phyloP scores from a whole-genome alignment of 306 rosid species.

The Rosa multiflora region DNA sequence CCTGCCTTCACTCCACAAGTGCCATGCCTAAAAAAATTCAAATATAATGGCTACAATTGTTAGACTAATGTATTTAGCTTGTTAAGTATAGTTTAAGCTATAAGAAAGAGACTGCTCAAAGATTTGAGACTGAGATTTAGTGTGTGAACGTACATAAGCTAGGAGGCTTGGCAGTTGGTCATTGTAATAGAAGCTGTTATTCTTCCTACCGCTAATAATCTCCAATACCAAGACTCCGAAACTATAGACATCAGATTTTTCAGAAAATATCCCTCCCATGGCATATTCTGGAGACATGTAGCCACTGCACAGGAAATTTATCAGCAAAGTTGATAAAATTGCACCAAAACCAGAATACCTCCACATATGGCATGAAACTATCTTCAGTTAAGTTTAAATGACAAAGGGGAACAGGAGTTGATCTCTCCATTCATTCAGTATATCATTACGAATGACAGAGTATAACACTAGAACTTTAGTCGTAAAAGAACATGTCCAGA shows the following conservation, averaged over 20 bases:
- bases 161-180: conserved; percentile 21
- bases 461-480: not conserved
- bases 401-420: not conserved
- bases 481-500: not conserved
- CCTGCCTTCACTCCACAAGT: conserved; percentile 11
- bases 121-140: not conserved
- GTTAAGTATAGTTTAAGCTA: not conserved
- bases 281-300: conserved; percentile 41
- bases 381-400: not conserved
- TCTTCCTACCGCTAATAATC: conserved; percentile 31
- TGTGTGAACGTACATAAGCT: conserved; percentile 24
- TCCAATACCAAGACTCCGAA: conserved; percentile 34
- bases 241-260: conserved; percentile 35
- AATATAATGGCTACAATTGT: not conserved
- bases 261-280: conserved; percentile 18
- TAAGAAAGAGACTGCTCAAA: not conserved
- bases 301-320: conserved; percentile 6
- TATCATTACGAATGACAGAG: not conserved
- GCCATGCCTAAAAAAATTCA: conserved; percentile 13
- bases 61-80: not conserved
- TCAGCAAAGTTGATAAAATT: not conserved
- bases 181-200: conserved; percentile 16
- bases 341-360: not conserved
- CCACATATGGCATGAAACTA: not conserved
- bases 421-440: not conserved